Base-by-base conservation (phyloP, 306 rosid genomes). In the Medicago lupulina region DNA sequence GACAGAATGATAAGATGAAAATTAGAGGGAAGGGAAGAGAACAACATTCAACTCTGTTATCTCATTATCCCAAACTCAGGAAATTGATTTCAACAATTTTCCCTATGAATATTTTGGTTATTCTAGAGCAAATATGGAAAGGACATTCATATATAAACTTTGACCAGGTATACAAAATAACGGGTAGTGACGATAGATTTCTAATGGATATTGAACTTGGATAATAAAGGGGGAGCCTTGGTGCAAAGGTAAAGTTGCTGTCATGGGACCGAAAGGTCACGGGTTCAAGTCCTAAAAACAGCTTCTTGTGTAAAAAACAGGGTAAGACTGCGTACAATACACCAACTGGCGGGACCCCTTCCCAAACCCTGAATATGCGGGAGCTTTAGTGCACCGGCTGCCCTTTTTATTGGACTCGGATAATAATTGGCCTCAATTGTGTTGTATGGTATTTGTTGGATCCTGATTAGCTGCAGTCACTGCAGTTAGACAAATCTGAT, bases 51-150 rank as follows among this genome's bases (percentile, higher is more conserved):
- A 16, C 49, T 11, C 49, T 16, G 14, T 11, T 21, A 13, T 58
- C 44, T 58, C 28, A 43, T 73, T 15, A 71, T 55, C 76, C 10
- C 19, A 44, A n/a, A 16, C 47, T 9, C 31, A 28, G 58, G 19
- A 46, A 61, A 31, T 13, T 17, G 5, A 46, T 3, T 49, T 50
- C 54, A n/a, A 6, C 64, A n/a, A 6, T 50, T 44, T 34, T 34
- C 15, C 46, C 10, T 59, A 10, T 12, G 14, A 15, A 34, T 62
- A 46, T 39, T 71, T 74, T 47, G 15, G 21, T 19, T 53, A 76
- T 39, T 66, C 74, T 67, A n/a, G 58, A 53, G 47, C n/a, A 76
- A 76, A 67, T 55, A 17, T 77, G 53, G 25, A 19, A 57, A 67
- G 75, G 61, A 55, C 47, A 41, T 15, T 38, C 28, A 36, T 34